A percentile compares a stretch with the other conserved stretches of the same genome.
Evolutionary conservation across 129 eudicot species (phyloP).

Genomic region (Flaveria bidentis): DNA sequence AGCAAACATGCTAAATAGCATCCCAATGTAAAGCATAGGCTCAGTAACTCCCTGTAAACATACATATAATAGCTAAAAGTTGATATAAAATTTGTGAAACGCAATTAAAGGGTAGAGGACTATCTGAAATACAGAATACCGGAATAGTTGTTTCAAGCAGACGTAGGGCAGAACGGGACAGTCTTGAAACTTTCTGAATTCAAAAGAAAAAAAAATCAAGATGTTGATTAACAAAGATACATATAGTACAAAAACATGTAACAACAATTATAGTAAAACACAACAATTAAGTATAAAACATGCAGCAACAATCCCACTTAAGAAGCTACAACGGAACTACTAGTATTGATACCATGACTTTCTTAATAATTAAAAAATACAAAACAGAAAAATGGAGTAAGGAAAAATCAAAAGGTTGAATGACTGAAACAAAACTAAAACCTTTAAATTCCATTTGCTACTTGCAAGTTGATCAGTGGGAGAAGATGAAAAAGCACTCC

Average conservation of each 20-base stretch:
- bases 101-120: neutral
- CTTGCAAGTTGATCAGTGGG: slow-evolving; percentile 86
- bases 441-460: slow-evolving; percentile 99
- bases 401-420: slow-evolving; percentile 1
- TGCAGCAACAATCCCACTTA: neutral
- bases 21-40: slow-evolving; percentile 98
- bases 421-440: slow-evolving; percentile 29
- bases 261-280: slow-evolving; percentile 6
- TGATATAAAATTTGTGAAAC: neutral
- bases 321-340: neutral
- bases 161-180: slow-evolving; percentile 76
- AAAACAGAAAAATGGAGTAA: neutral
- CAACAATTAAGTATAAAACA: neutral
- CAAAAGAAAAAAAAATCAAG: slow-evolving; percentile 24
- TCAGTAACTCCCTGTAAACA: slow-evolving; percentile 88
- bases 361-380: neutral
- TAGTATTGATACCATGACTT: neutral
- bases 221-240: neutral
- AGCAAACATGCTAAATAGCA: slow-evolving; percentile 99
- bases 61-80: slow-evolving; percentile 25
- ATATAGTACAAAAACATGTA: neutral
- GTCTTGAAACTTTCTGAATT: slow-evolving; percentile 83
- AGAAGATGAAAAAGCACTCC: slow-evolving; percentile 98
- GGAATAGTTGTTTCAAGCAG: slow-evolving; percentile 85
- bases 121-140: slow-evolving; percentile 40